Evolutionary conservation across 257 asterid genomes (phyloP).

Genomic region (Sherardia arvensis): DNA sequence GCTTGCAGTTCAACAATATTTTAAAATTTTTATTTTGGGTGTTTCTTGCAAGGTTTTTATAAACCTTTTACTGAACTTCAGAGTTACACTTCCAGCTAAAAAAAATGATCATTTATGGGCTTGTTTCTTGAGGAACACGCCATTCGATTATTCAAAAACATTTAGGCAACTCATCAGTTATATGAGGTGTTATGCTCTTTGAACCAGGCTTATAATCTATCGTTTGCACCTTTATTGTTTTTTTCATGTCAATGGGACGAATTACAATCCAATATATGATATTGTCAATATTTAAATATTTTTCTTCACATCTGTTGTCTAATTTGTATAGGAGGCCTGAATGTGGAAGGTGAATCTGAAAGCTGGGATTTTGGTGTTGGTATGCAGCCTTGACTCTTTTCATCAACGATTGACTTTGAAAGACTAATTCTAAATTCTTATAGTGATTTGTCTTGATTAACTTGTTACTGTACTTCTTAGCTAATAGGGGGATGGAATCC

Average conservation of each 20-base stretch:
- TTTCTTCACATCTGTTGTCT: neutral
- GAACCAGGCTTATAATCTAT: neutral
- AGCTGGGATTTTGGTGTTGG: constrained; percentile 99
- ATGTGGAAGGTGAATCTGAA: constrained; percentile 92
- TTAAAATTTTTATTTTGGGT: neutral
- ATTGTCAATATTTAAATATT: neutral
- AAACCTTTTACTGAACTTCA: neutral
- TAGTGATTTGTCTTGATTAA: neutral
- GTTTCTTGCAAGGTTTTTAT: neutral
- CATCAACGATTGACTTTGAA: neutral
- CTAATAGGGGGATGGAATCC: neutral
- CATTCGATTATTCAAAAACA: neutral
- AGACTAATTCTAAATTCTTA: too few species aligned
- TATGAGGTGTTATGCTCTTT: neutral
- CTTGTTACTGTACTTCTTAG: neutral
- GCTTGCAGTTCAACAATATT: too few species aligned
- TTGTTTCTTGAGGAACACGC: neutral
- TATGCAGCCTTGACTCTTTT: constrained; percentile 13
- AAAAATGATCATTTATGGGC: neutral
- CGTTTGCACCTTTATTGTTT: neutral
- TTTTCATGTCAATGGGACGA: neutral
- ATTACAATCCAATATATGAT: neutral
- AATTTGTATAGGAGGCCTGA: constrained; percentile 72
- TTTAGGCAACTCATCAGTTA: neutral
- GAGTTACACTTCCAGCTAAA: neutral